Evolutionary conservation across 208 protist species (phyloP).

Genomic region (Histomonas meleagridis): DNA sequence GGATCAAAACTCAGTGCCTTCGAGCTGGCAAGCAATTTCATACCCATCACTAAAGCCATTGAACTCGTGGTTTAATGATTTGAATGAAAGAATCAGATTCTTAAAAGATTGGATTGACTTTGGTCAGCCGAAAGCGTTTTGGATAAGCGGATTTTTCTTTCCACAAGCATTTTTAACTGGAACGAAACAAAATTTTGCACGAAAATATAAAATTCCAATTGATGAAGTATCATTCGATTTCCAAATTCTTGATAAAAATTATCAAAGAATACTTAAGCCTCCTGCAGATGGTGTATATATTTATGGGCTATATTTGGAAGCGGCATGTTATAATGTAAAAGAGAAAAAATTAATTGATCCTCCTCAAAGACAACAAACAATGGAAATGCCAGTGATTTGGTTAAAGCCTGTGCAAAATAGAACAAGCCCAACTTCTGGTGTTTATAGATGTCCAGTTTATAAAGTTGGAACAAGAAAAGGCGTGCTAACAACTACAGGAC

Average conservation of each 20-base stretch:
- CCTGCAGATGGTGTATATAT: constrained; percentile 52
- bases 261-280: not conserved
- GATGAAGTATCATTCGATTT: constrained; percentile 51
- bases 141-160: constrained; percentile 82
- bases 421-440: constrained; percentile 16
- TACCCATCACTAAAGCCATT: constrained; percentile 90
- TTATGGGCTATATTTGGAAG: constrained; percentile 53
- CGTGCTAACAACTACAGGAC: constrained; percentile 82
- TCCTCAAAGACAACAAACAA: constrained; percentile 44
- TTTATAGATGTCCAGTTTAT: constrained; percentile 61
- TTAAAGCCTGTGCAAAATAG: constrained; percentile 43
- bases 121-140: constrained; percentile 52
- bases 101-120: constrained; percentile 53
- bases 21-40: constrained; percentile 66
- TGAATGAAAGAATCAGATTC: constrained; percentile 53
- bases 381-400: constrained; percentile 55
- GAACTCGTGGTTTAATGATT: constrained; percentile 57
- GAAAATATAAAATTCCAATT: constrained; percentile 50
- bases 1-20: constrained; percentile 82
- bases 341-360: constrained; percentile 38
- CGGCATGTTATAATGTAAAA: constrained; percentile 42
- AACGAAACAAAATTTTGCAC: constrained; percentile 49
- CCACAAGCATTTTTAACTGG: constrained; percentile 71
- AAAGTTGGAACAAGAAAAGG: constrained; percentile 61
- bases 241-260: constrained; percentile 39